Percentiles rank a stretch among this genome's conserved stretches.
Evolutionary conservation across 2,329 filamentous ascomycete genomes (phyloP).

Genomic region (Botryotinia calthae): DNA sequence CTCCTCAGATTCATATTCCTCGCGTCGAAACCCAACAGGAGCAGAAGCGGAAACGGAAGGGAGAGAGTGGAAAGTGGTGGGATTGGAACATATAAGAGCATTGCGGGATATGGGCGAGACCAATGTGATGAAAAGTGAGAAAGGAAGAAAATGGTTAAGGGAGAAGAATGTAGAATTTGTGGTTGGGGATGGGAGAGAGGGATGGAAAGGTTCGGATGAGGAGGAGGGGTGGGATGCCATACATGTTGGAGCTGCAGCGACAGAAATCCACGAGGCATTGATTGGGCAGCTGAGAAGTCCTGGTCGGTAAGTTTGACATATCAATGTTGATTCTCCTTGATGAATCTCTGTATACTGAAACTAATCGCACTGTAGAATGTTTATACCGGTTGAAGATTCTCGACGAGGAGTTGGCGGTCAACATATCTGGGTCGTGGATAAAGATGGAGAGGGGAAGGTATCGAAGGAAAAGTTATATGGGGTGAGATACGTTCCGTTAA

Average conservation of each 20-base stretch:
- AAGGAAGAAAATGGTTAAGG: constrained; percentile 59
- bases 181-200: constrained; percentile 69
- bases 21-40: neutral
- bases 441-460: constrained; percentile 62
- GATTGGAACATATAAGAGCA: constrained; percentile 69
- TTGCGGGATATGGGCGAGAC: constrained; percentile 59
- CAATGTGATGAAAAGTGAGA: constrained; percentile 64
- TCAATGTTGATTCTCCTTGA: neutral
- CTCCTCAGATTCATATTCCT: neutral
- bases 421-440: constrained; percentile 72
- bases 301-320: constrained; percentile 52
- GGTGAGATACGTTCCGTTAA: constrained; percentile 75
- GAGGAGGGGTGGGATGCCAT: constrained; percentile 80
- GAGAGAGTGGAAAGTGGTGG: constrained; percentile 53
- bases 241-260: constrained; percentile 87
- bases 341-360: neutral
- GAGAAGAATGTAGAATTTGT: constrained; percentile 68
- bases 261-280: constrained; percentile 66
- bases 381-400: constrained; percentile 70
- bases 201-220: constrained; percentile 50
- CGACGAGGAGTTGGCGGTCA: constrained; percentile 22
- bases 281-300: constrained; percentile 76
- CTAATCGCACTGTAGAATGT: constrained; percentile 50
- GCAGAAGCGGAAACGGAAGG: constrained; percentile 1
- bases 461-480: constrained; percentile 62